Conservation (phyloP, 2,329 filamentous ascomycete species). For the Fusarium albosuccineum region DNA sequence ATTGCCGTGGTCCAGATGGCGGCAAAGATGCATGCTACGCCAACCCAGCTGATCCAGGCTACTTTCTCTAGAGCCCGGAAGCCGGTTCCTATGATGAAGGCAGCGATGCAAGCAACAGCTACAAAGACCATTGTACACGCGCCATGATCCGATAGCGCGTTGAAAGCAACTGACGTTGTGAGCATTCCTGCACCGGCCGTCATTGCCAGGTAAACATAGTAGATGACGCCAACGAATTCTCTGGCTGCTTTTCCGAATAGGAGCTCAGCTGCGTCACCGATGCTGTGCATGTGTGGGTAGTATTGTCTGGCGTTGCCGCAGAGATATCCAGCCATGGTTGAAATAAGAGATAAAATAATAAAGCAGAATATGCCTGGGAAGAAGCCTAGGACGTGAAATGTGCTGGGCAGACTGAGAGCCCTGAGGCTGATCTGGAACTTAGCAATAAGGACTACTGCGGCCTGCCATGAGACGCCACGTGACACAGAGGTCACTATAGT, state of each 20-base stretch:
- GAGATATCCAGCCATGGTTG: not conserved
- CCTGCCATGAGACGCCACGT: not conserved
- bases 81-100: too few species aligned
- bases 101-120: not conserved
- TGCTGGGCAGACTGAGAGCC: not conserved
- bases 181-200: slow-evolving; percentile 3
- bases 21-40: too few species aligned
- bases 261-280: too few species aligned
- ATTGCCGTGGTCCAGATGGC: too few species aligned
- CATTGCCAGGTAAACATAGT: slow-evolving; percentile 1
- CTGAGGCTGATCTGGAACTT: not conserved
- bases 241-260: too few species aligned
- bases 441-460: not conserved
- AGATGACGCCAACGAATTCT: not conserved
- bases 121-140: not conserved
- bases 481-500: too few species aligned
- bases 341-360: not conserved
- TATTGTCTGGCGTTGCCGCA: not conserved
- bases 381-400: slow-evolving; percentile 6
- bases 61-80: too few species aligned
- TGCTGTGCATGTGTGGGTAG: too few species aligned
- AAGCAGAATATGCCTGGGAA: slow-evolving; percentile 7
- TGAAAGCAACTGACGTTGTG: not conserved
- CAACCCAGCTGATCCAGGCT: too few species aligned
- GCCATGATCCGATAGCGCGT: slow-evolving; percentile 1